Conservation (phyloP, 768 basidiomycete genomes). For the Trametes cingulata region DNA sequence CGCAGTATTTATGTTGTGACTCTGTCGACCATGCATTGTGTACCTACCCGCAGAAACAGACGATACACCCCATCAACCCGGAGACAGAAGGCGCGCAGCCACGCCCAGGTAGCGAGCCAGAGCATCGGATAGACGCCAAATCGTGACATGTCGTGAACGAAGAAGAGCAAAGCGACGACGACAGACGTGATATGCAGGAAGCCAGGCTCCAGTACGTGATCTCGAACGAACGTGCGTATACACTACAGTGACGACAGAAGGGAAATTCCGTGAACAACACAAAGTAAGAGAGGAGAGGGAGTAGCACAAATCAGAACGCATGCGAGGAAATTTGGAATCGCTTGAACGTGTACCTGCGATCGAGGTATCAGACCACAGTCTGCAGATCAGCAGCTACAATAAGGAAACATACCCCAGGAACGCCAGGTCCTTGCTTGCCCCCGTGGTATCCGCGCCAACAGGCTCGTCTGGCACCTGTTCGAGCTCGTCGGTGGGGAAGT, state of each 20-base stretch:
- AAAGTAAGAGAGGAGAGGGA: neutral
- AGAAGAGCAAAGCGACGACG: neutral
- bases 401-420: slow-evolving; percentile 49
- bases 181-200: neutral
- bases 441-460: slow-evolving; percentile 38
- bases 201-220: neutral
- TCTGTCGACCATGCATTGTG: slow-evolving; percentile 12
- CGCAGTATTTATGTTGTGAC: slow-evolving; percentile 15
- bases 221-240: slow-evolving; percentile 1
- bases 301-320: slow-evolving; percentile 40
- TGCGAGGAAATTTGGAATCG: slow-evolving; percentile 67
- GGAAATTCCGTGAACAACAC: slow-evolving; percentile 2
- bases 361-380: too few relatives aligned
- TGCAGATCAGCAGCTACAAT: neutral
- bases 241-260: slow-evolving; percentile 5
- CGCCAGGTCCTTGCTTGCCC: slow-evolving; percentile 55
- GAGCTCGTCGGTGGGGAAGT: slow-evolving; percentile 94
- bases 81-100: neutral
- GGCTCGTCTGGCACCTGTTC: slow-evolving; percentile 67
- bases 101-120: neutral
- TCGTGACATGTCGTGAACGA: slow-evolving; percentile 14
- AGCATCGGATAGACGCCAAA: neutral
- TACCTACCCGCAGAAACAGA: slow-evolving; percentile 6
- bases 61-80: slow-evolving; percentile 1
- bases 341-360: slow-evolving; percentile 75